These are phyloP conservation scores for Daedaleopsis sinensis DNA, from an alignment of 768 basidiomycete species.

Conservation along the genomic window DNA sequence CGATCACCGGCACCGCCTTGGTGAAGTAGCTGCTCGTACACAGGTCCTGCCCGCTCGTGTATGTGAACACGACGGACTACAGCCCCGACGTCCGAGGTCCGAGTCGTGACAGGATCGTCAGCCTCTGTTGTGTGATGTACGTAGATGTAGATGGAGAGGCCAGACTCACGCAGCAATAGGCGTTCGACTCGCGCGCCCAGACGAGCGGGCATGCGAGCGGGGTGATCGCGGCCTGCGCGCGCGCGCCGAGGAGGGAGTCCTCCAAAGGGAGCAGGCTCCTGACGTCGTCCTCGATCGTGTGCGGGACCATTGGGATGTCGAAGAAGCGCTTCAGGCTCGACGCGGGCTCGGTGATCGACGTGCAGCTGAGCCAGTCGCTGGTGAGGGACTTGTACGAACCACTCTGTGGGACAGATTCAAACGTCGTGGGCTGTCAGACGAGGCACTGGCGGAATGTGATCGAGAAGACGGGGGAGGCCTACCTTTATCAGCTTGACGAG, in stretches of 20 bases:
- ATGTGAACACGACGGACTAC: constrained; percentile 42
- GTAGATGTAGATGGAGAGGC: neutral
- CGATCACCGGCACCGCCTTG: constrained; percentile 29
- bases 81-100: too few relatives aligned
- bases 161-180: constrained; percentile 42
- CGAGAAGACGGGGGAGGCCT: neutral
- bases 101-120: neutral
- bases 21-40: constrained; percentile 41
- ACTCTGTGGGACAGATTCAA: constrained; percentile 17
- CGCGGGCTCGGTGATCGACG: constrained; percentile 28
- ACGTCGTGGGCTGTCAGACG: too few relatives aligned
- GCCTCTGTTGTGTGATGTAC: too few relatives aligned
- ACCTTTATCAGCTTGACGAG: constrained; percentile 41
- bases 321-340: neutral
- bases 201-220: constrained; percentile 50
- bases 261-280: constrained; percentile 1
- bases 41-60: constrained; percentile 43
- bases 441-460: too few relatives aligned
- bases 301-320: neutral
- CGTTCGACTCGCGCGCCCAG: constrained; percentile 44
- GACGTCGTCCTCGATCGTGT: constrained; percentile 11
- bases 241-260: neutral
- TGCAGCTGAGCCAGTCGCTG: constrained; percentile 32
- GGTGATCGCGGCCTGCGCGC: constrained; percentile 30
- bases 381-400: constrained; percentile 30